phyloP scores from a whole-genome alignment of 78 protist genomes.

The Polysphondylium violaceum region DNA sequence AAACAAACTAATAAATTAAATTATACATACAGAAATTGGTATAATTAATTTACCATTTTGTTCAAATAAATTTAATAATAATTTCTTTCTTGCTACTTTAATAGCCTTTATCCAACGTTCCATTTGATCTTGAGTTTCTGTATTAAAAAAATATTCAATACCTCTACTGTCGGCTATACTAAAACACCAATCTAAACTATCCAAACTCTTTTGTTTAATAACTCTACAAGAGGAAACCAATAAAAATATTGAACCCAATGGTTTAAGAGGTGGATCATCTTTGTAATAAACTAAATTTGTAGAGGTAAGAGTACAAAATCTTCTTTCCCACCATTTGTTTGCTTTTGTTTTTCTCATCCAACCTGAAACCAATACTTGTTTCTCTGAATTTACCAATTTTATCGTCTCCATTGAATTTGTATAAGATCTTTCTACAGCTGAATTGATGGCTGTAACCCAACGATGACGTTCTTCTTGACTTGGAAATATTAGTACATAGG shows the following conservation, averaged over 20 bases:
- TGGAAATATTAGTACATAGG: conserved; percentile 44
- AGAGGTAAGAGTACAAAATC: conserved; percentile 52
- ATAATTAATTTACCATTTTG: conserved; percentile 66
- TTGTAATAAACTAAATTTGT: conserved; percentile 54
- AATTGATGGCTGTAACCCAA: conserved; percentile 51
- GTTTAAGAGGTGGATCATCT: conserved; percentile 73
- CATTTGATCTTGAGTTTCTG: conserved; percentile 77
- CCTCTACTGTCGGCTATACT: conserved; percentile 61
- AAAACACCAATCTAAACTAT: conserved; percentile 71
- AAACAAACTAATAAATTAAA: not conserved
- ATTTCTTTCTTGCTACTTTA: conserved; percentile 56
- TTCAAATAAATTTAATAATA: conserved; percentile 30
- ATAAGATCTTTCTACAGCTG: conserved; percentile 32
- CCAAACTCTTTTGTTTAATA: conserved; percentile 70
- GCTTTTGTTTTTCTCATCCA: conserved; percentile 76
- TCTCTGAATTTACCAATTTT: conserved; percentile 12
- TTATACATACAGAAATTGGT: conserved; percentile 44
- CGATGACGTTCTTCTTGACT: conserved; percentile 36
- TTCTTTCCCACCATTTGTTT: conserved; percentile 72
- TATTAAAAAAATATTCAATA: conserved; percentile 67
- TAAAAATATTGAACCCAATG: conserved; percentile 58
- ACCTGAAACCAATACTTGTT: conserved; percentile 49
- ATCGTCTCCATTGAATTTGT: not conserved
- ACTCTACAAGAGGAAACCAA: conserved; percentile 62
- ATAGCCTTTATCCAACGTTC: conserved; percentile 71